phyloP scores from a whole-genome alignment of 176 grass and related monocot genomes.

The Aegilops tauschii region DNA sequence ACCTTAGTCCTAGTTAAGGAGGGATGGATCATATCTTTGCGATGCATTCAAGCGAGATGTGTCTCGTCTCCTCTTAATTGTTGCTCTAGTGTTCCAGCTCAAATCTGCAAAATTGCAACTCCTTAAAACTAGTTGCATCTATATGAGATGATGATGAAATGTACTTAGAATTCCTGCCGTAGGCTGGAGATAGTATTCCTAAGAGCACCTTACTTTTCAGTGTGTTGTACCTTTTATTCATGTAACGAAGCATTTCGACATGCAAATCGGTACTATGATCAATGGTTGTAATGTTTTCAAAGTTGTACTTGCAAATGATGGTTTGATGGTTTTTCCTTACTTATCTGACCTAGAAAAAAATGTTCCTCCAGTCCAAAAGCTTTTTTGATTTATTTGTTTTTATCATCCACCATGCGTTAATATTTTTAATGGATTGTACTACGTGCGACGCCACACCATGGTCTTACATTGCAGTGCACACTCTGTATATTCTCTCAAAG shows the following conservation, averaged over 20 bases:
- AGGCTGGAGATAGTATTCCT: conserved; percentile 12
- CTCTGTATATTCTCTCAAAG: too few species aligned
- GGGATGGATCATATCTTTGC: conserved; percentile 18
- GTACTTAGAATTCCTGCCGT: not conserved
- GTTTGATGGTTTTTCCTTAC: not conserved
- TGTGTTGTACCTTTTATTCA: conserved; percentile 6
- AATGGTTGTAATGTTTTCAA: conserved; percentile 18
- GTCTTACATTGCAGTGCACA: too few species aligned
- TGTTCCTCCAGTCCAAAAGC: not conserved
- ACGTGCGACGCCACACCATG: too few species aligned
- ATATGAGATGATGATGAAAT: conserved; percentile 23
- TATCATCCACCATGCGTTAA: not conserved
- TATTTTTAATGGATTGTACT: too few species aligned
- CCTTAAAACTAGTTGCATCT: conserved; percentile 8
- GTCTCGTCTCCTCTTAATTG: not conserved
- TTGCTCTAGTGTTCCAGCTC: conserved; percentile 15
- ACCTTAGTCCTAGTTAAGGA: conserved; percentile 32
- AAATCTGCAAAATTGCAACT: conserved; percentile 1
- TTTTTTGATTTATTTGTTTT: not conserved
- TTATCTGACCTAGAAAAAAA: not conserved
- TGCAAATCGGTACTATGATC: not conserved
- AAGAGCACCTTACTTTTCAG: not conserved
- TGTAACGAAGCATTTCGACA: conserved; percentile 21
- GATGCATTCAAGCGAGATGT: conserved; percentile 2
- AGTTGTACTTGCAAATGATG: not conserved